phyloP scores from a whole-genome alignment of 2,329 filamentous ascomycete genomes.

The Acrocalymma vagum region DNA sequence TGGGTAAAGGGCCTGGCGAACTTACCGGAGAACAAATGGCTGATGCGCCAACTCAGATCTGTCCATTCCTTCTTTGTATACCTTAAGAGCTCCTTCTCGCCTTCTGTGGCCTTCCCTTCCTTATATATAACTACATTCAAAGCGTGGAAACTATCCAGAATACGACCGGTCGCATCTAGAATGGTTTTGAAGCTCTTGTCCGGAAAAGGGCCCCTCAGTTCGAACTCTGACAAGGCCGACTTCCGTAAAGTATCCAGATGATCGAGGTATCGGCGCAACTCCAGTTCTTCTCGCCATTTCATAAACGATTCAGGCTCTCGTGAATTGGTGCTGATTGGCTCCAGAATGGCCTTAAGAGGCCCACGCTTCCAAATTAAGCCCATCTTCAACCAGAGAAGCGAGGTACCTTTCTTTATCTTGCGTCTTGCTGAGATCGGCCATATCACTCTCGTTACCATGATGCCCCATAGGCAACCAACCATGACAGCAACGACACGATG shows the following conservation, averaged over 20 bases:
- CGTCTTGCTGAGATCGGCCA: conserved; percentile 92
- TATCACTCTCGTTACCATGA: conserved; percentile 86
- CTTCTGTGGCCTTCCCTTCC: conserved; percentile 76
- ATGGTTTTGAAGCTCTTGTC: conserved; percentile 76
- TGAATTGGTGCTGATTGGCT: conserved; percentile 35
- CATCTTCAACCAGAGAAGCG: conserved; percentile 93
- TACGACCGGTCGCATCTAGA: conserved; percentile 79
- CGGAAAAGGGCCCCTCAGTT: conserved; percentile 87
- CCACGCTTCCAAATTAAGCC: conserved; percentile 96
- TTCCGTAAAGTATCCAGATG: conserved; percentile 77
- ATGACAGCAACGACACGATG: conserved; percentile 90
- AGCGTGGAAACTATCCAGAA: conserved; percentile 93
- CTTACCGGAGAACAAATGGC: conserved; percentile 76
- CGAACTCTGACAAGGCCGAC: conserved; percentile 84
- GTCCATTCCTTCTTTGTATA: conserved; percentile 82
- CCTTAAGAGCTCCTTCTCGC: conserved; percentile 80
- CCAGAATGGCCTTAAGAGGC: conserved; percentile 75
- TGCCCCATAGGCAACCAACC: conserved; percentile 88
- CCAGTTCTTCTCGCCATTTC: conserved; percentile 85
- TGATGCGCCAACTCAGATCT: conserved; percentile 86
- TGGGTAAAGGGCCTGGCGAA: conserved; percentile 16
- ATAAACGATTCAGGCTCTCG: conserved; percentile 70
- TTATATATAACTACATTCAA: conserved; percentile 94
- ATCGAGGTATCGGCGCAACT: conserved; percentile 80
- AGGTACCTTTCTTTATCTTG: conserved; percentile 89